Base-by-base conservation (phyloP, 805 yeast species). In the Candida corydali region DNA sequence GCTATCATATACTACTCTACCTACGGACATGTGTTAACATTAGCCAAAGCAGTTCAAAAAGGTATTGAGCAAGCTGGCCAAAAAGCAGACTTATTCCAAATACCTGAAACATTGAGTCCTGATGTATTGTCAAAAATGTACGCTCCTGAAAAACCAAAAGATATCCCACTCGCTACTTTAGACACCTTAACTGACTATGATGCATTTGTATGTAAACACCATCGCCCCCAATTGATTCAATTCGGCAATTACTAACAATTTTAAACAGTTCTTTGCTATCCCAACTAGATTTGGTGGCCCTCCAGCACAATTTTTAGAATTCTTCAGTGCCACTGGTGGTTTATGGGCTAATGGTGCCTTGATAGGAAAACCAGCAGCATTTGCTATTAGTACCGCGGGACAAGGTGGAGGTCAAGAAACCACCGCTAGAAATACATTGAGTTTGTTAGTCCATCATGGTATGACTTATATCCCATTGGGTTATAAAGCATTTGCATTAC, bases 331-430 rank as follows among this genome's bases (percentile, higher is more conserved):
- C 31, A 83, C 93, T 25, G 93, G 93, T 42, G 78, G 78, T 10
- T 59, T 82, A 39, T 85, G 94, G 94, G 80, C 82, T 37, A 40
- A 57, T 27, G 89, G 91, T 47, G 75, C 76, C 18, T 70, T 83
- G 37, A 54, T 69, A 50, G 93, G 89, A 47, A 85, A 85, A 64
- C 75, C 78, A 41, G 87, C 79, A 12, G 89, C 88, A 44, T 49
- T 82, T 30, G 84, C 84, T 51, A 76, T 78, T 30, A 71, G 84
- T 37, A 80, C 91, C 4, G 86, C 85, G 41, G 66, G 82, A 24
- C 76, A 73, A 47, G 87, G 87, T 45, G 87, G 87, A 48, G 93
- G 94, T 41, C 87, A 80, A 61, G 95, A 86, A 59, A 61, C 65
- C 29, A 84, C 94, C n/a, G 66, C 72, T 12, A 69, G 75, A 48